A percentile compares a stretch with the other conserved stretches of the same genome.
These are phyloP conservation scores for Cutaneotrichosporon cyanovorans DNA, from an alignment of 1,284 basidiomycete species.

Conservation along the genomic window DNA sequence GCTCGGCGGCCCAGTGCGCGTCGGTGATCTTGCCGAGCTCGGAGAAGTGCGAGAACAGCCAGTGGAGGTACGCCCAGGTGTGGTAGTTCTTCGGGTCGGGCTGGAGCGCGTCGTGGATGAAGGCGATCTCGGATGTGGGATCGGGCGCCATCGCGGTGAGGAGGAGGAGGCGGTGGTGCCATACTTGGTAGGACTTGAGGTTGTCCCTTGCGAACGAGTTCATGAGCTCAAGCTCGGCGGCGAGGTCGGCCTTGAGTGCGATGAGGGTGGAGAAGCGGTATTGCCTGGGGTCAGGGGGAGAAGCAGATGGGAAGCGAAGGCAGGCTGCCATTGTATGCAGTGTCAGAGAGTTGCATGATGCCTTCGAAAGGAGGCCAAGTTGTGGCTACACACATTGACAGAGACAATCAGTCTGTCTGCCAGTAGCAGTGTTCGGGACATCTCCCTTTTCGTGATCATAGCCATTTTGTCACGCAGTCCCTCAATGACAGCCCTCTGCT, in stretches of 20 bases:
- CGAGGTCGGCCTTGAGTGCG: conserved; percentile 58
- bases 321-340: too few relatives aligned
- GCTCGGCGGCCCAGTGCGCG: conserved; percentile 68
- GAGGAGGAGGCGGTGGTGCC: conserved; percentile 88
- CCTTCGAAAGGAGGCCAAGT: too few relatives aligned
- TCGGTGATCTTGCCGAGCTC: conserved; percentile 45
- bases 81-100: conserved; percentile 89
- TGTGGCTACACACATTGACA: not conserved
- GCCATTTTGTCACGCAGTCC: too few relatives aligned
- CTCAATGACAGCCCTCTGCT: too few relatives aligned
- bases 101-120: conserved; percentile 63
- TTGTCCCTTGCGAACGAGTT: conserved; percentile 70
- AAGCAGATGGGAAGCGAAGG: too few relatives aligned
- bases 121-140: conserved; percentile 58
- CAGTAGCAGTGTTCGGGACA: too few relatives aligned
- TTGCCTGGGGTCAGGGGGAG: conserved; percentile 56
- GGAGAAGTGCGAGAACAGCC: conserved; percentile 71
- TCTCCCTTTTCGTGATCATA: too few relatives aligned
- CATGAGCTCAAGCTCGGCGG: conserved; percentile 69
- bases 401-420: too few relatives aligned
- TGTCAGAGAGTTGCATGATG: not conserved
- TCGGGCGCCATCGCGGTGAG: conserved; percentile 54
- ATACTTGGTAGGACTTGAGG: conserved; percentile 93
- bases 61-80: conserved; percentile 91
- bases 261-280: conserved; percentile 80